Percentiles rank a stretch among this genome's conserved stretches.
phyloP scores from a whole-genome alignment of 2,329 filamentous ascomycete genomes.

The Hypocreales sp. region DNA sequence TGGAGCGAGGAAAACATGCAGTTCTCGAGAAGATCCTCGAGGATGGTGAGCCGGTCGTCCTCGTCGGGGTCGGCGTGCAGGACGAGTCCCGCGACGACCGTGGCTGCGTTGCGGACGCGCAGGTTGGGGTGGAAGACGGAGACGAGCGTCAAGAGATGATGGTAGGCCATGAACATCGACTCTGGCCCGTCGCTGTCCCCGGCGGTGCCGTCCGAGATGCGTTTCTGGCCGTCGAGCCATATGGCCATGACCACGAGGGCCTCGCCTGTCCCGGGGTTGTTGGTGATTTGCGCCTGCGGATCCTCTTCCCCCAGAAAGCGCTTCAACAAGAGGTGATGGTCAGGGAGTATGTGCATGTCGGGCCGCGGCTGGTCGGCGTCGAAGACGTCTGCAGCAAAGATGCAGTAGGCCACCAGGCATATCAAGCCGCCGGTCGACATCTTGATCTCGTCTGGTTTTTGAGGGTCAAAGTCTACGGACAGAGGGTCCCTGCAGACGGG shows the following conservation, averaged over 20 bases:
- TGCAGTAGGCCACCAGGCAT: constrained; percentile 44
- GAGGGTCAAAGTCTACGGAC: constrained; percentile 26
- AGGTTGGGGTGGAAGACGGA: constrained; percentile 41
- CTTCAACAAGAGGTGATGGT: constrained; percentile 38
- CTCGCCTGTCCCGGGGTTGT: constrained; percentile 40
- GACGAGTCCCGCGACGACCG: constrained; percentile 33
- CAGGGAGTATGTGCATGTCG: constrained; percentile 41
- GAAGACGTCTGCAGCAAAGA: constrained; percentile 48
- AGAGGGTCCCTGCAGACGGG: constrained; percentile 29
- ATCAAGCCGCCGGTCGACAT: constrained; percentile 43
- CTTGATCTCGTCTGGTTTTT: constrained; percentile 33
- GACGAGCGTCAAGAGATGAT: constrained; percentile 41
- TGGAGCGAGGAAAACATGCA: constrained; percentile 48
- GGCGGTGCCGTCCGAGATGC: constrained; percentile 16
- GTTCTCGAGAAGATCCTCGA: constrained; percentile 50
- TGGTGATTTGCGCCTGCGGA: constrained; percentile 29
- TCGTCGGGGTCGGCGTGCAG: constrained; percentile 45
- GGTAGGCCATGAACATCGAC: constrained; percentile 41
- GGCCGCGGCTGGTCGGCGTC: constrained; percentile 37
- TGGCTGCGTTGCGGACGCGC: constrained; percentile 38
- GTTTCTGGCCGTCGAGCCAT: constrained; percentile 37
- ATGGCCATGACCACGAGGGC: constrained; percentile 43
- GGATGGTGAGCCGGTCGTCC: constrained; percentile 40
- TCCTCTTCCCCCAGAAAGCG: constrained; percentile 35
- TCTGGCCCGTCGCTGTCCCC: constrained; percentile 10